Conservation (phyloP, 805 yeast genomes). For the Metschnikowia drakensbergensis region DNA sequence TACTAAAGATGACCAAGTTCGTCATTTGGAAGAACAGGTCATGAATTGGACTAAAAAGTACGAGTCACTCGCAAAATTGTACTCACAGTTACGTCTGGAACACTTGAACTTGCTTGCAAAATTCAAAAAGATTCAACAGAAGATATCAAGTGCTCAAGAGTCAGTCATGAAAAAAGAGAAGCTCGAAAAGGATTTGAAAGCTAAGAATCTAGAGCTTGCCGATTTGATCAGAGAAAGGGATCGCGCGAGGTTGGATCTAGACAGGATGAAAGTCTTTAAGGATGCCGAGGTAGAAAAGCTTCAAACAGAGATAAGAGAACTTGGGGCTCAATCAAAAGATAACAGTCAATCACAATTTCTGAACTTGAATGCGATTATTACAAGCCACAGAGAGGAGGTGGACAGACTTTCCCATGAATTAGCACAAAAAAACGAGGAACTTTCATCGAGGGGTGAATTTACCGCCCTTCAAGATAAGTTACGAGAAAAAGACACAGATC, state of each 20-base stretch:
- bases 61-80: slow-evolving; percentile 83
- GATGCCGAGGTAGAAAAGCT: slow-evolving; percentile 62
- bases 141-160: slow-evolving; percentile 86
- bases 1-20: slow-evolving; percentile 71
- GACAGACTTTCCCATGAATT: slow-evolving; percentile 41
- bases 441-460: slow-evolving; percentile 23
- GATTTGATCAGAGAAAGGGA: slow-evolving; percentile 87
- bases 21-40: slow-evolving; percentile 67
- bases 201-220: slow-evolving; percentile 83
- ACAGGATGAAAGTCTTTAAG: slow-evolving; percentile 60
- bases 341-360: slow-evolving; percentile 61
- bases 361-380: slow-evolving; percentile 55
- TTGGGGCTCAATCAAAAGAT: slow-evolving; percentile 54
- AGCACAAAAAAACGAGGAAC: slow-evolving; percentile 27
- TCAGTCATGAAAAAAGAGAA: slow-evolving; percentile 79
- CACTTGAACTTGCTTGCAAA: slow-evolving; percentile 75
- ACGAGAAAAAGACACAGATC: slow-evolving; percentile 69
- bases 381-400: slow-evolving; percentile 62
- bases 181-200: slow-evolving; percentile 75
- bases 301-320: slow-evolving; percentile 59
- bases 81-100: slow-evolving; percentile 88
- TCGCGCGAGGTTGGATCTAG: slow-evolving; percentile 79
- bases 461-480: slow-evolving; percentile 41
- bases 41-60: slow-evolving; percentile 79
- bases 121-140: slow-evolving; percentile 77